phyloP scores from a whole-genome alignment of 2,329 filamentous ascomycete species.

The Cryphonectria carpinicola region DNA sequence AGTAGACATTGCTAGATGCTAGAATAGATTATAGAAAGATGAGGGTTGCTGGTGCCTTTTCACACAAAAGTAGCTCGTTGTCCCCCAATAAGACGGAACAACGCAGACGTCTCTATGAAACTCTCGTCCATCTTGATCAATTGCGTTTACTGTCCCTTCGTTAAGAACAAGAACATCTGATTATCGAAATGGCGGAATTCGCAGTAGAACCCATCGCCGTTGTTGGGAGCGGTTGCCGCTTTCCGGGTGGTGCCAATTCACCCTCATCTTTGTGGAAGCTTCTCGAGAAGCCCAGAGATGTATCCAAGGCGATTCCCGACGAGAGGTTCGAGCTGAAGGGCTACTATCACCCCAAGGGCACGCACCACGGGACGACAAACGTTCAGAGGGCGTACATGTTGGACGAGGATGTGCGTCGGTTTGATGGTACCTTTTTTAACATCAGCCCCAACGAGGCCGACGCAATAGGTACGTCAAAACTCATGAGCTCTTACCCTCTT shows the following conservation, averaged over 20 bases:
- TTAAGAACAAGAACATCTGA: background rate
- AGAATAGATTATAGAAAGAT: background rate
- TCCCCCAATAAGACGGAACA: background rate
- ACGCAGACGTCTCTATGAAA: background rate
- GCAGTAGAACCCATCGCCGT: conserved; percentile 45
- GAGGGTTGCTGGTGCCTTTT: background rate
- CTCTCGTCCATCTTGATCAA: background rate
- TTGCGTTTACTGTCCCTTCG: background rate
- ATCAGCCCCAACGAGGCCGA: conserved; percentile 31
- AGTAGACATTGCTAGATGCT: background rate
- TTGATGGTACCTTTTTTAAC: conserved; percentile 35
- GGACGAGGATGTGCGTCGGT: conserved; percentile 19
- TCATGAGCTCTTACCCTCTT: background rate
- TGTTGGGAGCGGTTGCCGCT: conserved; percentile 46
- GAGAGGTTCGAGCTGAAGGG: conserved; percentile 33
- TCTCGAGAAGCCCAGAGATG: conserved; percentile 33
- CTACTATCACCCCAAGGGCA: conserved; percentile 36
- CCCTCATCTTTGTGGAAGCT: conserved; percentile 44
- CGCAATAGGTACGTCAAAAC: background rate
- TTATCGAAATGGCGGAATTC: background rate
- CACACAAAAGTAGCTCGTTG: background rate
- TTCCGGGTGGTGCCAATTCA: conserved; percentile 41
- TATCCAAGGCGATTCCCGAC: conserved; percentile 32
- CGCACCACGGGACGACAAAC: conserved; percentile 37
- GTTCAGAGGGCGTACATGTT: conserved; percentile 31